These are phyloP conservation scores for Jamesozyma piceae DNA, from an alignment of 805 yeast genomes.

Conservation along the genomic window DNA sequence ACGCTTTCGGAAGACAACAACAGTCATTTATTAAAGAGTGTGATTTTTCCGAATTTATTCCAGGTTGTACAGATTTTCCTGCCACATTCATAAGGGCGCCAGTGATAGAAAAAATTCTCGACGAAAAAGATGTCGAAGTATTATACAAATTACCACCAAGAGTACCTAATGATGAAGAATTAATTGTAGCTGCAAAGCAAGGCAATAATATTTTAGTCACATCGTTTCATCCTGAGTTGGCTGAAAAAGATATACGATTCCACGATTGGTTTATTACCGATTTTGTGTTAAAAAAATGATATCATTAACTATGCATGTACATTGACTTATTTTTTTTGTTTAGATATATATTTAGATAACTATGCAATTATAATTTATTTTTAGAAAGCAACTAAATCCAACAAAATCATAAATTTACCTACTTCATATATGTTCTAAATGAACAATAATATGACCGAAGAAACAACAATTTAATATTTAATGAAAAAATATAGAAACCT, in stretches of 20 bases:
- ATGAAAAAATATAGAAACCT: too few species aligned
- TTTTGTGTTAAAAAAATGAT: conserved; percentile 35
- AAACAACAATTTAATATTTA: too few species aligned
- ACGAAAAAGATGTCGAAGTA: conserved; percentile 30
- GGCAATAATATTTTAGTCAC: conserved; percentile 55
- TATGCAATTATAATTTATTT: too few species aligned
- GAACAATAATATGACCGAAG: too few species aligned
- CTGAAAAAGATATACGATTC: conserved; percentile 43
- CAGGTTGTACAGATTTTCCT: conserved; percentile 32
- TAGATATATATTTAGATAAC: too few species aligned
- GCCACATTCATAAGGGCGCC: conserved; percentile 70
- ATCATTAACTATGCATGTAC: too few species aligned
- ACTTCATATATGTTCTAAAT: too few species aligned
- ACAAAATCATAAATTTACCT: too few species aligned
- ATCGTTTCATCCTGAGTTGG: conserved; percentile 72
- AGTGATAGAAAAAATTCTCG: conserved; percentile 37
- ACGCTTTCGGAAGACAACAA: conserved; percentile 72
- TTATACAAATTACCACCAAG: conserved; percentile 30
- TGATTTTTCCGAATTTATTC: conserved; percentile 30
- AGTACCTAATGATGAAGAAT: conserved; percentile 10
- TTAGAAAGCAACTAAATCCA: too few species aligned
- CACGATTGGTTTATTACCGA: conserved; percentile 64
- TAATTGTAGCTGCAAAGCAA: conserved; percentile 66
- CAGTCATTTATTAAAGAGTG: conserved; percentile 49
- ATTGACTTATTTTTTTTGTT: too few species aligned